Conservation (phyloP, 2,329 filamentous ascomycete species). For the Colletotrichum truncatum region DNA sequence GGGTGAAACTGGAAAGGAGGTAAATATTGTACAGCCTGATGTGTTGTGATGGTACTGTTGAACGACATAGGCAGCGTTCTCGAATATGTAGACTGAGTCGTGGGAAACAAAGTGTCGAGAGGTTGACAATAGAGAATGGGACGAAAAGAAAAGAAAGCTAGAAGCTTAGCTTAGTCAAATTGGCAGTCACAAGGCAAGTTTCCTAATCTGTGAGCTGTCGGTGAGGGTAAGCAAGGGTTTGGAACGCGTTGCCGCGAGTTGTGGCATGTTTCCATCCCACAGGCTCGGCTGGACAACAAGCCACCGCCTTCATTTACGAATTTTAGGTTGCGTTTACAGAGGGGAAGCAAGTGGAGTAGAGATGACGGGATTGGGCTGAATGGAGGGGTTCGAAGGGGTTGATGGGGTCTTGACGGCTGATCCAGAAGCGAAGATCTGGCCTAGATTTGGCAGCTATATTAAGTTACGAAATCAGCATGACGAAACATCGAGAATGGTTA, state of each 20-base stretch:
- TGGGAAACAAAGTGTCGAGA: background rate
- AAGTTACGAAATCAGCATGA: background rate
- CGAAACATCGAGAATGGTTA: background rate
- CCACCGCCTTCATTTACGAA: constrained; percentile 21
- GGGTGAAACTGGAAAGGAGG: background rate
- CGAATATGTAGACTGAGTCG: background rate
- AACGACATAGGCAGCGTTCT: background rate
- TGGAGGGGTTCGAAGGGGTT: constrained; percentile 14
- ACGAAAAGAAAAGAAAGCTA: background rate
- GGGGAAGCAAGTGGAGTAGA: constrained; percentile 12
- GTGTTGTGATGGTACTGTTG: background rate
- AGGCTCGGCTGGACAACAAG: constrained; percentile 20
- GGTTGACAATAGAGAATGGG: background rate
- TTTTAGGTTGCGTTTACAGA: constrained; percentile 14
- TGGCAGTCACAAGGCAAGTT: constrained; percentile 13
- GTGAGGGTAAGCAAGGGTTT: constrained; percentile 25
- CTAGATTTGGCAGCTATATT: background rate
- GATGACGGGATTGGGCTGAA: constrained; percentile 9
- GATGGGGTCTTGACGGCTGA: constrained; percentile 3
- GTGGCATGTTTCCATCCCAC: constrained; percentile 26
- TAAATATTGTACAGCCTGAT: background rate
- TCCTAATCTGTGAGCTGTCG: constrained; percentile 20
- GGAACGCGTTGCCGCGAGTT: constrained; percentile 18
- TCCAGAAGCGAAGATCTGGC: constrained; percentile 10
- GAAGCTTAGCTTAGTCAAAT: background rate